Conservation (phyloP, 2,329 filamentous ascomycete genomes). For the Fusarium sp. region DNA sequence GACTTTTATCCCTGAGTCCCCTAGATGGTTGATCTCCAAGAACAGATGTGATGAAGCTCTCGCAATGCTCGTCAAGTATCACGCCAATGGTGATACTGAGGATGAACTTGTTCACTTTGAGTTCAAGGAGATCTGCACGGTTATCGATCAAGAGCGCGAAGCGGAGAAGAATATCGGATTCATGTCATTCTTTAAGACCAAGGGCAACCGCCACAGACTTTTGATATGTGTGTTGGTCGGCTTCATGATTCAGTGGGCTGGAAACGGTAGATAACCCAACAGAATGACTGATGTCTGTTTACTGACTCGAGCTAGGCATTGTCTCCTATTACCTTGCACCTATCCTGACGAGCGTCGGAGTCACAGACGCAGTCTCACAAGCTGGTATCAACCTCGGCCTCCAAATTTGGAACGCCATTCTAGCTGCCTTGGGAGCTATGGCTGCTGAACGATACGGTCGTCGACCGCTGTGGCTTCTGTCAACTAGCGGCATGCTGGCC, state of each 20-base stretch:
- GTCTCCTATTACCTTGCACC: slow-evolving; percentile 26
- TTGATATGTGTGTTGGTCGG: slow-evolving; percentile 31
- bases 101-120: slow-evolving; percentile 59
- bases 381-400: slow-evolving; percentile 16
- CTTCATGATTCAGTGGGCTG: slow-evolving; percentile 34
- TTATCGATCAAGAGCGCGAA: slow-evolving; percentile 54
- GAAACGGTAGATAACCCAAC: slow-evolving; percentile 2
- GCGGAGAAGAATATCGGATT: slow-evolving; percentile 52
- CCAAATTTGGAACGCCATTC: slow-evolving; percentile 17
- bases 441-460: slow-evolving; percentile 18
- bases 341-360: slow-evolving; percentile 11
- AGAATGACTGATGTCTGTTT: too few species aligned
- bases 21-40: slow-evolving; percentile 49
- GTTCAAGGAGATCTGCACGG: slow-evolving; percentile 60
- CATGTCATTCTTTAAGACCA: slow-evolving; percentile 51
- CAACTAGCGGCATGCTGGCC: slow-evolving; percentile 12
- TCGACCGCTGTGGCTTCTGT: slow-evolving; percentile 10
- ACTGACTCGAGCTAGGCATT: neutral
- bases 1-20: slow-evolving; percentile 51
- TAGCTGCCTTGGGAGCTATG: slow-evolving; percentile 13
- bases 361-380: slow-evolving; percentile 14
- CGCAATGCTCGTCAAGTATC: slow-evolving; percentile 57
- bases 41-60: slow-evolving; percentile 56
- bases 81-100: slow-evolving; percentile 57
- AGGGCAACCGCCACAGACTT: slow-evolving; percentile 38